phyloP scores from a whole-genome alignment of 495 filamentous ascomycete genomes.

The Thozetella sp. region DNA sequence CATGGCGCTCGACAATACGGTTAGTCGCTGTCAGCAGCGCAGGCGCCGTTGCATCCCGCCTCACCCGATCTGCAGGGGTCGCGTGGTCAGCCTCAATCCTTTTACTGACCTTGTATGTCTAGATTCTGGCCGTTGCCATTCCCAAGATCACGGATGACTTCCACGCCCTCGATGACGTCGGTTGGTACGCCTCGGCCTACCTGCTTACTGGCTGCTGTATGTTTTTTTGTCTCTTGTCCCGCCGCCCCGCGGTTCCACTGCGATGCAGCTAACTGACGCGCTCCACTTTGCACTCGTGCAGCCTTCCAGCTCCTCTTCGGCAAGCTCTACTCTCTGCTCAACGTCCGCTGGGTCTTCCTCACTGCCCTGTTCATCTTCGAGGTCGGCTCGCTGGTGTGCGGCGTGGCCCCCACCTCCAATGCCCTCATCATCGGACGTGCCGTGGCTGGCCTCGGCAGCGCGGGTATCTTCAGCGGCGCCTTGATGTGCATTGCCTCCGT shows the following conservation, averaged over 20 bases:
- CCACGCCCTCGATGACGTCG: conserved; percentile 69
- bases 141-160: conserved; percentile 56
- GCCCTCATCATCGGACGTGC: conserved; percentile 60
- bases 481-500: conserved; percentile 55
- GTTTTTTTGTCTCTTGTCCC: no score
- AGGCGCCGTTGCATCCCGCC: no score
- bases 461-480: conserved; percentile 38
- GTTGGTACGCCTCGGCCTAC: conserved; percentile 68
- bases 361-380: conserved; percentile 45
- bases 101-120: no score
- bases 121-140: conserved; percentile 20
- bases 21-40: no score
- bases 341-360: conserved; percentile 44
- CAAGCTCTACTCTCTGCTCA: conserved; percentile 48
- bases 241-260: not conserved
- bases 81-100: no score
- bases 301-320: conserved; percentile 50
- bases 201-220: no score
- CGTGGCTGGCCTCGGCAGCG: conserved; percentile 54
- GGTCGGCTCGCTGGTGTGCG: conserved; percentile 57
- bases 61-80: no score
- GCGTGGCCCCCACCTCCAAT: conserved; percentile 48
- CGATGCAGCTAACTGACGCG: not conserved
- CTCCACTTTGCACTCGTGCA: not conserved
- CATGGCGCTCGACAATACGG: no score